These are phyloP conservation scores for Clonostachys sp. DNA, from an alignment of 2,329 filamentous ascomycete species.

Conservation along the genomic window DNA sequence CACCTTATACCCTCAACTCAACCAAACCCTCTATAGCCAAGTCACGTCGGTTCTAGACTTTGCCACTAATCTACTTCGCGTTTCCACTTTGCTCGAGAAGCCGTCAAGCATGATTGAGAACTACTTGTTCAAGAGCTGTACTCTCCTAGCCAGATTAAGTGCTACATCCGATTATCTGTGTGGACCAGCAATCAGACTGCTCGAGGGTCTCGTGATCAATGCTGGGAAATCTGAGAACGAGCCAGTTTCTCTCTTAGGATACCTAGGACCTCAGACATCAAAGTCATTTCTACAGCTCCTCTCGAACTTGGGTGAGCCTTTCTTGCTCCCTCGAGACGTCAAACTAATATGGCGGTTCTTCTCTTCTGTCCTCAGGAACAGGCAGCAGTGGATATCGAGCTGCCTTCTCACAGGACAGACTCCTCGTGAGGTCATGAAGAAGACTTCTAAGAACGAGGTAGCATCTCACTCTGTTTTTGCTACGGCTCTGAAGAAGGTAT, in stretches of 20 bases:
- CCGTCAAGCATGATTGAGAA: constrained; percentile 65
- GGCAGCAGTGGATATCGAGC: constrained; percentile 94
- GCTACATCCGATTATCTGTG: constrained; percentile 64
- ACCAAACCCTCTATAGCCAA: constrained; percentile 48
- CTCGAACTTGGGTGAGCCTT: constrained; percentile 71
- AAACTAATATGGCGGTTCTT: constrained; percentile 79
- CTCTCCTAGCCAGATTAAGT: constrained; percentile 72
- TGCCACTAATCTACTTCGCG: constrained; percentile 64
- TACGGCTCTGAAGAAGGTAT: constrained; percentile 67
- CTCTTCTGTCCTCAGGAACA: constrained; percentile 78
- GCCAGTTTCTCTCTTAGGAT: constrained; percentile 88
- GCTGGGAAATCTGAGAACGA: constrained; percentile 65
- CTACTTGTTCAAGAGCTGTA: constrained; percentile 76
- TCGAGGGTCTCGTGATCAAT: constrained; percentile 69
- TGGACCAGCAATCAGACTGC: constrained; percentile 59
- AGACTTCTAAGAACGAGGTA: constrained; percentile 41
- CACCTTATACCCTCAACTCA: constrained; percentile 53
- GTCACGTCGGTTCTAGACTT: constrained; percentile 62
- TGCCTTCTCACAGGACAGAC: constrained; percentile 86
- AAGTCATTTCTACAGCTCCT: constrained; percentile 80
- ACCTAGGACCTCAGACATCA: constrained; percentile 76
- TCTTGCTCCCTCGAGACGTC: constrained; percentile 60
- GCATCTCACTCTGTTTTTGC: constrained; percentile 63
- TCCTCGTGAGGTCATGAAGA: constrained; percentile 68
- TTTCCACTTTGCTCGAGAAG: constrained; percentile 59